Percentiles rank a stretch among this genome's conserved stretches.
phyloP scores from a whole-genome alignment of 2,329 filamentous ascomycete species.

The Macrophomina phaseolina region DNA sequence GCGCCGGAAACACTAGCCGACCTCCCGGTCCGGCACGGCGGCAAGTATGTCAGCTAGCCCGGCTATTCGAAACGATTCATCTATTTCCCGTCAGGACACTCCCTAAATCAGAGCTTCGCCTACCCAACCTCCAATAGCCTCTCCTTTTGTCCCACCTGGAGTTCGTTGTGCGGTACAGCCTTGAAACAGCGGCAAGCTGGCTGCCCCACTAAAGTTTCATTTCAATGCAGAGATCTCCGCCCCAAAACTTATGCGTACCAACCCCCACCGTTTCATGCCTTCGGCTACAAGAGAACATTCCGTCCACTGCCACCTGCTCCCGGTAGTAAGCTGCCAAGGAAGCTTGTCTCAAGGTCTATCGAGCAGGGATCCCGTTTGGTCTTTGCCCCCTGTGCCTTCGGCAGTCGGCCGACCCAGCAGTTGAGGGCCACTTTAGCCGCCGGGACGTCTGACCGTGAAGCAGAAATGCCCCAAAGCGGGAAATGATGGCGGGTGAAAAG shows the following conservation, averaged over 20 bases:
- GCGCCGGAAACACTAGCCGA: slow-evolving; percentile 7
- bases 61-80: slow-evolving; percentile 12
- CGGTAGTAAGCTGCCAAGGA: background rate
- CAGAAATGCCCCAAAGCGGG: slow-evolving; percentile 1
- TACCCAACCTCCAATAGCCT: background rate
- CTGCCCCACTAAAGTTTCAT: slow-evolving; percentile 19
- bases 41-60: background rate
- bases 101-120: slow-evolving; percentile 17
- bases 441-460: slow-evolving; percentile 17
- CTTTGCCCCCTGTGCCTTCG: background rate
- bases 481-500: slow-evolving; percentile 14
- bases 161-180: background rate
- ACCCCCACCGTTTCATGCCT: background rate
- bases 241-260: slow-evolving; percentile 20
- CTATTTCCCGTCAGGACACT: background rate
- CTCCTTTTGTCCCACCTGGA: background rate
- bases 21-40: slow-evolving; percentile 6
- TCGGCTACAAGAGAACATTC: slow-evolving; percentile 2
- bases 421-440: slow-evolving; percentile 19
- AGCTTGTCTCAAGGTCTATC: slow-evolving; percentile 1
- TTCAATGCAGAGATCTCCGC: slow-evolving; percentile 11
- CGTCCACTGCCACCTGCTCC: background rate
- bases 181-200: slow-evolving; percentile 4
- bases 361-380: background rate
- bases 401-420: background rate